Evolutionary conservation across 2,329 filamentous ascomycete genomes (phyloP).

Genomic region (Coniochaeta prunicola): DNA sequence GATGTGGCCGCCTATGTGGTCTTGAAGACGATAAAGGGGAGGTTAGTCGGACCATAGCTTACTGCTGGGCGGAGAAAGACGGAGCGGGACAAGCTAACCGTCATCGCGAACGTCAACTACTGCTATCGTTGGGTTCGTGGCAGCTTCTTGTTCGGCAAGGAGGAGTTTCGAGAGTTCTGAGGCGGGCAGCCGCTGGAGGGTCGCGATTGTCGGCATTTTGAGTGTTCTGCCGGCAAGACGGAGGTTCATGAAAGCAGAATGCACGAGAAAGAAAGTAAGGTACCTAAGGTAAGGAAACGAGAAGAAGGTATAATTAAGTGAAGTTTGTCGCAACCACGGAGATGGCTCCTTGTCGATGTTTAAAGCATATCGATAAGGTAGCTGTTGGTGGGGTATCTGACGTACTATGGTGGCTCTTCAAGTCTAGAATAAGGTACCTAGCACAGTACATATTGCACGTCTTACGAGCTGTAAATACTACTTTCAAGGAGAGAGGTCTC

Average conservation of each 20-base stretch:
- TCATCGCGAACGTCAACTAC: constrained; percentile 87
- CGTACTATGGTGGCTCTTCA: not conserved
- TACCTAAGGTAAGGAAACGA: no score
- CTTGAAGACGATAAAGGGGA: constrained; percentile 31
- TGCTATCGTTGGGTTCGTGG: constrained; percentile 45
- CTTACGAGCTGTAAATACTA: no score
- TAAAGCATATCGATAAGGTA: not conserved
- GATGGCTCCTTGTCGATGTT: not conserved
- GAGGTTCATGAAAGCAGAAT: not conserved
- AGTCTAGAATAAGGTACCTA: not conserved
- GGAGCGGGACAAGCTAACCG: constrained; percentile 36
- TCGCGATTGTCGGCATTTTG: constrained; percentile 48
- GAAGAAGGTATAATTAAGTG: not conserved
- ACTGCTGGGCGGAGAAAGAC: not conserved
- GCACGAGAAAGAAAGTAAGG: not conserved
- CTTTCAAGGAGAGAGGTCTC: no score
- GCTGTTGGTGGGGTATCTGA: not conserved
- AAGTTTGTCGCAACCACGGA: not conserved
- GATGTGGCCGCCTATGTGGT: constrained; percentile 90
- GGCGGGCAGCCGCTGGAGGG: constrained; percentile 60
- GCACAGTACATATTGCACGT: no score
- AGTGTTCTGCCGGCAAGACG: not conserved
- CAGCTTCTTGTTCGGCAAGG: constrained; percentile 36
- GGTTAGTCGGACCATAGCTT: not conserved
- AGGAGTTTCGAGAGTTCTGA: constrained; percentile 61